These are phyloP conservation scores for Chrysanthemum seticuspe DNA, from an alignment of 129 eudicot species.

Conservation along the genomic window DNA sequence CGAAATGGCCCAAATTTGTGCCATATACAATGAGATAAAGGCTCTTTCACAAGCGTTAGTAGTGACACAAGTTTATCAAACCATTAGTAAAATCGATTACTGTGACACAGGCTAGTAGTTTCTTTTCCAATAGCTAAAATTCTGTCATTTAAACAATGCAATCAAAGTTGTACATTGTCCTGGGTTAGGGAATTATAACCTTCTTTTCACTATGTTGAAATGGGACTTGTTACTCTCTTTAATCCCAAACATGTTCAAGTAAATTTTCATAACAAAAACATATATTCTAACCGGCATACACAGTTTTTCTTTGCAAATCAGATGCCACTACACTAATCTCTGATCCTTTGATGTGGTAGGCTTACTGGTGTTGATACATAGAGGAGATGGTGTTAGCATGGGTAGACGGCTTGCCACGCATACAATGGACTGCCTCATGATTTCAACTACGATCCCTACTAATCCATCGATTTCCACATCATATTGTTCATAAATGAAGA, in stretches of 20 bases:
- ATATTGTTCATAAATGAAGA: constrained; percentile 78
- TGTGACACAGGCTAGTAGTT: not conserved
- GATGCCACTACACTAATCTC: constrained; percentile 21
- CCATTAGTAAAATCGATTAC: not conserved
- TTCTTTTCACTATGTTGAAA: constrained; percentile 7
- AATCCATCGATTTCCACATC: constrained; percentile 68
- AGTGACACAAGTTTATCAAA: not conserved
- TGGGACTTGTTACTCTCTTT: not conserved
- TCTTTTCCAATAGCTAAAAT: constrained; percentile 2
- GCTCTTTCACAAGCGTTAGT: not conserved
- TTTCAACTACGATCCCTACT: constrained; percentile 26
- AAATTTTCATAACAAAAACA: constrained; percentile 27
- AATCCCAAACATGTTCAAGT: constrained; percentile 1
- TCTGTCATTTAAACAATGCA: not conserved
- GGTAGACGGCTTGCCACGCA: constrained; percentile 42
- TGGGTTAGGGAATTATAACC: not conserved
- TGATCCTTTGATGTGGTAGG: constrained; percentile 26
- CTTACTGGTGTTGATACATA: constrained; percentile 33
- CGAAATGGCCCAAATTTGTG: no score
- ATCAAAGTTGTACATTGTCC: not conserved
- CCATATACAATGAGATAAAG: no score
- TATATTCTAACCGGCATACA: constrained; percentile 5
- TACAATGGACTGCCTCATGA: constrained; percentile 27
- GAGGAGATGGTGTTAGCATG: constrained; percentile 36
- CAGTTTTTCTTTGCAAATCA: constrained; percentile 15